Percentiles rank a stretch among this genome's conserved stretches.
Evolutionary conservation across 805 yeast genomes (phyloP).

Genomic region (Citeromyces matritensis): DNA sequence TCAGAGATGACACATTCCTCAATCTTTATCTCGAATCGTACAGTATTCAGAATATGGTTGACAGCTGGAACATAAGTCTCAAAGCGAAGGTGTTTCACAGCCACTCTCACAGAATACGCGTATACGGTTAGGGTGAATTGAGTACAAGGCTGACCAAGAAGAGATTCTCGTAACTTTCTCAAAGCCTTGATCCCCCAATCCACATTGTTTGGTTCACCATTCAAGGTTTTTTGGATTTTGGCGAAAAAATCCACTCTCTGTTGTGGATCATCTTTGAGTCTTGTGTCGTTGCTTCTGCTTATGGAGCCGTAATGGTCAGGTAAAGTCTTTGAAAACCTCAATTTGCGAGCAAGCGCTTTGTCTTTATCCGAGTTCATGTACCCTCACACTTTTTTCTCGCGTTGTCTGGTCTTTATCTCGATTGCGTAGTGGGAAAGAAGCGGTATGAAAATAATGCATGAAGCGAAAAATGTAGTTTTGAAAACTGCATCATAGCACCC

Average conservation of each 20-base stretch:
- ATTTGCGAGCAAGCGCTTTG: constrained; percentile 7
- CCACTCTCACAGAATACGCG: constrained; percentile 27
- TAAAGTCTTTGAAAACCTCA: constrained; percentile 15
- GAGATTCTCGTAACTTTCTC: constrained; percentile 41
- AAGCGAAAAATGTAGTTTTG: constrained; percentile 11
- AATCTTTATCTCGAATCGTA: constrained; percentile 9
- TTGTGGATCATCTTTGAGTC: constrained; percentile 25
- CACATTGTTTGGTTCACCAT: constrained; percentile 4
- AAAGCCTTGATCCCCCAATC: constrained; percentile 21
- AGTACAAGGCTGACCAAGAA: constrained; percentile 20
- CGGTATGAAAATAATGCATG: background rate
- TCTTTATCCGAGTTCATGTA: background rate
- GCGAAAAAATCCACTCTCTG: constrained; percentile 25
- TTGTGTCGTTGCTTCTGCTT: constrained; percentile 43
- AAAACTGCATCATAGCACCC: constrained; percentile 25
- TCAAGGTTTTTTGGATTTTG: constrained; percentile 16
- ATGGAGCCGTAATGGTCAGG: constrained; percentile 30
- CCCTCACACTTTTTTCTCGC: background rate
- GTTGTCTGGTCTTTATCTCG: background rate
- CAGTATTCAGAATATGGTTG: constrained; percentile 19
- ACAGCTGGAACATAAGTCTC: constrained; percentile 41
- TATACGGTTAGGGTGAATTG: constrained; percentile 28
- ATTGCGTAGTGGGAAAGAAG: background rate
- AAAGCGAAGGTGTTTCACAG: constrained; percentile 29
- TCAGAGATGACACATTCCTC: constrained; percentile 19